These are phyloP conservation scores for Chenopodium suecicum DNA, from an alignment of 148 eudicot genomes.

Conservation along the genomic window DNA sequence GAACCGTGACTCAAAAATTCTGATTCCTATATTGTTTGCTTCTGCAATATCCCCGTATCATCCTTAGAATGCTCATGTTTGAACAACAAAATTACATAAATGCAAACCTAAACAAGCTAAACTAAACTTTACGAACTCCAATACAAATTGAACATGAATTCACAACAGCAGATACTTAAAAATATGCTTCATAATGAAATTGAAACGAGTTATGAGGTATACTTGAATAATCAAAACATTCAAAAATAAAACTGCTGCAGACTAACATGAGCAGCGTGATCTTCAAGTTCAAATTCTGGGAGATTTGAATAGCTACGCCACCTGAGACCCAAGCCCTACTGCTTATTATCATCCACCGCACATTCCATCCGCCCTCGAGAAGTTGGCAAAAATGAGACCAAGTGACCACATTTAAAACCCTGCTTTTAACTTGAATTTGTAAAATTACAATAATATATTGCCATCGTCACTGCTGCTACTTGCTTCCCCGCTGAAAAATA, in stretches of 20 bases:
- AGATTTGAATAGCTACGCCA: constrained; percentile 16
- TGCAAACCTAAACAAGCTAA: not conserved
- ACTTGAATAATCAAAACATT: constrained; percentile 23
- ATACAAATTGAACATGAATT: constrained; percentile 11
- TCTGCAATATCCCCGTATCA: not conserved
- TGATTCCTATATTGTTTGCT: not conserved
- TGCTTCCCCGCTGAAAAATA: constrained; percentile 23
- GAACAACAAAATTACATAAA: not conserved
- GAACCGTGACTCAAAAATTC: not conserved
- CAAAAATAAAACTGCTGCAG: constrained; percentile 17
- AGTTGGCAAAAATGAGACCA: constrained; percentile 18
- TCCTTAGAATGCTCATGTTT: not conserved
- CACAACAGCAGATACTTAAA: not conserved
- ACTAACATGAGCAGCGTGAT: constrained; percentile 14
- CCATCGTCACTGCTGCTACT: constrained; percentile 28
- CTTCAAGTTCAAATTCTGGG: not conserved
- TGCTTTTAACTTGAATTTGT: constrained; percentile 21
- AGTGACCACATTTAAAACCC: constrained; percentile 11
- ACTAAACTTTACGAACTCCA: not conserved
- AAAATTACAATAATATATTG: constrained; percentile 17
- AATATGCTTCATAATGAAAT: constrained; percentile 10
- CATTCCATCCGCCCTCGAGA: constrained; percentile 6
- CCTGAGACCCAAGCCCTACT: constrained; percentile 15
- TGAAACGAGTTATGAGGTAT: constrained; percentile 22
- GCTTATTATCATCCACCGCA: constrained; percentile 20